phyloP scores from a whole-genome alignment of 2,329 filamentous ascomycete species.

The Claviceps pazoutovae region DNA sequence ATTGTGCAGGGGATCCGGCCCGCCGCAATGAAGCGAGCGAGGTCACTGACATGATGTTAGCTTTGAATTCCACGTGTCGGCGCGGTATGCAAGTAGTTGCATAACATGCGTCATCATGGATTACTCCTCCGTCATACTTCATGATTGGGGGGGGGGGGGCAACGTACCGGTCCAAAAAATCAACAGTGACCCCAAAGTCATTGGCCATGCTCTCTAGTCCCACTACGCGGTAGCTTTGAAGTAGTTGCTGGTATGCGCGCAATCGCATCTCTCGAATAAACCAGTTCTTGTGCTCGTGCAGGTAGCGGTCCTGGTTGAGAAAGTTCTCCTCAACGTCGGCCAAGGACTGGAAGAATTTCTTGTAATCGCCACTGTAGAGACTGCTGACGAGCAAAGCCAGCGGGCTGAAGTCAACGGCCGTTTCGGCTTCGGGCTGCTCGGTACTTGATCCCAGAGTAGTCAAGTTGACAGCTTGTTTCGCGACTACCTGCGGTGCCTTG shows the following conservation, averaged over 20 bases:
- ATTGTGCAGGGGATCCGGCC: conserved; percentile 94
- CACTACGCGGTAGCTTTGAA: conserved; percentile 94
- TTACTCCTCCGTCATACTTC: too few species aligned
- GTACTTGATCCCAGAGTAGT: conserved; percentile 62
- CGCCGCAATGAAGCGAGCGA: conserved; percentile 92
- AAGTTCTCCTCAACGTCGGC: conserved; percentile 88
- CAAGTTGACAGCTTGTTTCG: conserved; percentile 67
- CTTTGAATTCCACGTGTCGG: not conserved
- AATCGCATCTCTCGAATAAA: conserved; percentile 98
- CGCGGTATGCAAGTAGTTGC: too few species aligned
- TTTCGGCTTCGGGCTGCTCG: conserved; percentile 65
- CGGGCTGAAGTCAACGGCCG: conserved; percentile 75
- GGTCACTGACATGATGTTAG: conserved; percentile 44
- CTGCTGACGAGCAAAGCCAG: conserved; percentile 80
- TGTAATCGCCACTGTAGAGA: conserved; percentile 88
- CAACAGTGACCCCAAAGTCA: conserved; percentile 92
- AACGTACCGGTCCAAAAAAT: conserved; percentile 82
- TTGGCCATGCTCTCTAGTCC: conserved; percentile 94
- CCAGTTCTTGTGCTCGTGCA: conserved; percentile 92
- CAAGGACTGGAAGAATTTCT: conserved; percentile 81
- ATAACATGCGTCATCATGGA: too few species aligned
- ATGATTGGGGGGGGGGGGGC: too few species aligned
- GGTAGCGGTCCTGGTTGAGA: conserved; percentile 83
- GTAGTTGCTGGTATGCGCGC: conserved; percentile 86
- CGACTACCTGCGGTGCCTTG: conserved; percentile 34